A percentile compares a stretch with the other conserved stretches of the same genome.
Evolutionary conservation across 768 basidiomycete genomes (phyloP).

Genomic region (Termitomyces sp.): DNA sequence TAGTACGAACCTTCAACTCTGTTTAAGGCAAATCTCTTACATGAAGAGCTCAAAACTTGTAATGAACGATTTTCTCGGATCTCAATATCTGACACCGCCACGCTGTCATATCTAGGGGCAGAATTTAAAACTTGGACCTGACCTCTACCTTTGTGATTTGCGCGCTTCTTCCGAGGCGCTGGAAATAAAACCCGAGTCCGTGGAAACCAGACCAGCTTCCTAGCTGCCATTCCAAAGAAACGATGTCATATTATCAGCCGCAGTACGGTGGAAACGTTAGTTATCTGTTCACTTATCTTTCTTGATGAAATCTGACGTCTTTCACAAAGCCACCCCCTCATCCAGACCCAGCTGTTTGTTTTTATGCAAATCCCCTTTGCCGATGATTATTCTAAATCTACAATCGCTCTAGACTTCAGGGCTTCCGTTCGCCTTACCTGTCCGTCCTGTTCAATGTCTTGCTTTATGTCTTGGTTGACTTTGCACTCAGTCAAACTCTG

Average conservation of each 20-base stretch:
- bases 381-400: not conserved
- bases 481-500: not conserved
- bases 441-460: not conserved
- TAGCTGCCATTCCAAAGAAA: not conserved
- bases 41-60: no score
- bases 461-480: not conserved
- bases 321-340: not conserved
- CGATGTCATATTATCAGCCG: conserved; percentile 3
- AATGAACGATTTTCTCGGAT: not conserved
- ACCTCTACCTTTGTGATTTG: not conserved
- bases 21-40: not conserved
- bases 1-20: not conserved
- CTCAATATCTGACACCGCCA: not conserved
- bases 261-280: not conserved
- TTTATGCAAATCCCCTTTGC: not conserved
- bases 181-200: not conserved
- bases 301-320: not conserved
- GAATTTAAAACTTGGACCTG: not conserved
- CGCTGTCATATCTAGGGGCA: not conserved
- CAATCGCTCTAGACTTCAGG: conserved; percentile 2
- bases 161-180: not conserved
- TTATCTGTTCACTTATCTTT: not conserved
- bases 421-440: conserved; percentile 2
- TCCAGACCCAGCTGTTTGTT: conserved; percentile 4
- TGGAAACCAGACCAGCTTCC: not conserved